Evolutionary conservation across 805 yeast genomes (phyloP).

Genomic region (Lipomyces kockii): DNA sequence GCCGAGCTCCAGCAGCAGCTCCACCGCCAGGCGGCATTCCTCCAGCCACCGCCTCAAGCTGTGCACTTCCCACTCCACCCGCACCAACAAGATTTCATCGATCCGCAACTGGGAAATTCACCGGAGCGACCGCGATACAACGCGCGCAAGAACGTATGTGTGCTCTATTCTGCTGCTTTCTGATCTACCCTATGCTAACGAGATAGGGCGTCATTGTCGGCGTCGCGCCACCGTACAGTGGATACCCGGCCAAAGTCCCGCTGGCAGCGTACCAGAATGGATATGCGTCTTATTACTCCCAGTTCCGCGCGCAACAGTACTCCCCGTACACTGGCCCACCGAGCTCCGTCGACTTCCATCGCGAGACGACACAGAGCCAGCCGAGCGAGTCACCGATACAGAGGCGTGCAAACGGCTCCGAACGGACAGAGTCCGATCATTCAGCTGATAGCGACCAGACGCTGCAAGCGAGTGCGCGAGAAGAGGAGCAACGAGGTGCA

Average conservation of each 20-base stretch:
- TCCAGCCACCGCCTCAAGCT: slow-evolving; percentile 3
- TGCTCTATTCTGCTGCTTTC: neutral
- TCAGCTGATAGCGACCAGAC: neutral
- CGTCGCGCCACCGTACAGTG: slow-evolving; percentile 10
- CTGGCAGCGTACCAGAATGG: slow-evolving; percentile 22
- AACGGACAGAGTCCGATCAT: neutral
- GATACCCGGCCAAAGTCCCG: slow-evolving; percentile 25
- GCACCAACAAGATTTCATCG: neutral
- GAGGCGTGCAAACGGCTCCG: neutral
- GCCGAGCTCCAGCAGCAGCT: slow-evolving; percentile 15
- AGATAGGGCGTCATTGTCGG: slow-evolving; percentile 16
- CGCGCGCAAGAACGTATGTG: neutral
- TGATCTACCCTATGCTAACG: neutral
- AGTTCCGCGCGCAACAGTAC: slow-evolving; percentile 15
- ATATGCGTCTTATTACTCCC: slow-evolving; percentile 18
- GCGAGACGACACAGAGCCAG: neutral
- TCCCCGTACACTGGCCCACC: neutral
- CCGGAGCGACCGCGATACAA: neutral
- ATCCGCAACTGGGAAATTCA: neutral
- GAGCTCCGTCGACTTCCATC: neutral
- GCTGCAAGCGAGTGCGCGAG: neutral
- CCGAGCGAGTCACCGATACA: neutral
- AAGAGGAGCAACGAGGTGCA: neutral
- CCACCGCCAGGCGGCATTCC: slow-evolving; percentile 11
- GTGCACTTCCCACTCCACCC: slow-evolving; percentile 1